phyloP scores from a whole-genome alignment of 164 flowering plant genomes.

The Annona cherimola region DNA sequence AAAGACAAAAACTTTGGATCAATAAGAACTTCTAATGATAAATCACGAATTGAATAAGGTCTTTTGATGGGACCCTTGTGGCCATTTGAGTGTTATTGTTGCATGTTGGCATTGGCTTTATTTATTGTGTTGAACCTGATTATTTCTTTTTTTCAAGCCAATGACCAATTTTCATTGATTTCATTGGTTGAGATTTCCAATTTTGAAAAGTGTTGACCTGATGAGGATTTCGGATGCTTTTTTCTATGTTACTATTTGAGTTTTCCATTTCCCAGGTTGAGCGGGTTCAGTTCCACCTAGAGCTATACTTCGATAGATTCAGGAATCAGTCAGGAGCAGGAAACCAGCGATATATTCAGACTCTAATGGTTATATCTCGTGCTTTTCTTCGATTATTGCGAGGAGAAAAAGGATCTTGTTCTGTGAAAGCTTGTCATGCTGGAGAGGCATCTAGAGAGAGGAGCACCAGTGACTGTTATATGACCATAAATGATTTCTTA shows the following conservation, averaged over 20 bases:
- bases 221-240: background rate
- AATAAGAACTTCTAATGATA: background rate
- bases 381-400: conserved; percentile 51
- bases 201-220: background rate
- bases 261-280: conserved; percentile 51
- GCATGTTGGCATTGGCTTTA: too few relatives aligned
- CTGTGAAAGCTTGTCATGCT: conserved; percentile 16
- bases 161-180: background rate
- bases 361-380: conserved; percentile 58
- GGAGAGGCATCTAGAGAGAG: conserved; percentile 21
- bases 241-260: background rate
- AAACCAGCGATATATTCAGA: conserved; percentile 90
- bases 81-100: too few relatives aligned
- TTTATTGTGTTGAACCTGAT: background rate
- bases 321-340: conserved; percentile 73
- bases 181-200: background rate
- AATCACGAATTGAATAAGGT: too few relatives aligned
- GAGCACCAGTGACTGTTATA: conserved; percentile 30
- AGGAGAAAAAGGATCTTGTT: conserved; percentile 21
- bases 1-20: background rate
- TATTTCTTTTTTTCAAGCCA: background rate
- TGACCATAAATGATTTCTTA: conserved; percentile 86
- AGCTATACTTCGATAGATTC: conserved; percentile 63
- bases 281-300: conserved; percentile 44
- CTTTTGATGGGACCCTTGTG: too few relatives aligned